Evolutionary conservation across 768 basidiomycete species (phyloP).

Genomic region (Mycena maculata): DNA sequence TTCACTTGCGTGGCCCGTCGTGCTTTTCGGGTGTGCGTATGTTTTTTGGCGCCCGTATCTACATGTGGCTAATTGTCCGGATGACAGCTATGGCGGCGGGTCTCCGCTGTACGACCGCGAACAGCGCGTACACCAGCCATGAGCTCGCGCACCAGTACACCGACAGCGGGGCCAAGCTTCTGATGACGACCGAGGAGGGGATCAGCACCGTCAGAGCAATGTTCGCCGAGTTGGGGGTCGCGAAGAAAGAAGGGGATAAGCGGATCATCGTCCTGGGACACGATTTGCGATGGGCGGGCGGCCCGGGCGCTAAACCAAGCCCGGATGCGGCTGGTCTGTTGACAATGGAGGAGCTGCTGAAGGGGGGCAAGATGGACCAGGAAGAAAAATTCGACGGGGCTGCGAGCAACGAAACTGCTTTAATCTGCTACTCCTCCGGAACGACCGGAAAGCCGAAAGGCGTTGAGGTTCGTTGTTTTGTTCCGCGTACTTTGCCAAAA

Average conservation of each 20-base stretch:
- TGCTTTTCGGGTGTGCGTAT: slow-evolving; percentile 48
- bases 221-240: slow-evolving; percentile 32
- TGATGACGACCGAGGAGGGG: slow-evolving; percentile 62
- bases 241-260: slow-evolving; percentile 29
- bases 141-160: slow-evolving; percentile 70
- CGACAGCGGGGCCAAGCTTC: slow-evolving; percentile 60
- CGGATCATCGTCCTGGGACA: slow-evolving; percentile 25
- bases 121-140: slow-evolving; percentile 60
- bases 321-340: slow-evolving; percentile 17
- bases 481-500: neutral
- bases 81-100: slow-evolving; percentile 61
- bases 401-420: slow-evolving; percentile 38
- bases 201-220: slow-evolving; percentile 32
- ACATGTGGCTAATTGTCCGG: neutral
- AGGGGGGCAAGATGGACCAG: slow-evolving; percentile 25
- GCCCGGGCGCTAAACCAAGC: neutral
- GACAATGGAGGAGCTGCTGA: slow-evolving; percentile 30
- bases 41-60: neutral
- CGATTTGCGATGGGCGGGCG: slow-evolving; percentile 29
- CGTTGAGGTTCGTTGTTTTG: slow-evolving; percentile 18
- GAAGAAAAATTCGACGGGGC: slow-evolving; percentile 42
- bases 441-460: slow-evolving; percentile 72
- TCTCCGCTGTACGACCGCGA: slow-evolving; percentile 63
- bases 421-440: slow-evolving; percentile 51
- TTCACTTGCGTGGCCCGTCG: slow-evolving; percentile 62